Base-by-base conservation (phyloP, 805 yeast species). In the Schwanniomyces vanrijiae region DNA sequence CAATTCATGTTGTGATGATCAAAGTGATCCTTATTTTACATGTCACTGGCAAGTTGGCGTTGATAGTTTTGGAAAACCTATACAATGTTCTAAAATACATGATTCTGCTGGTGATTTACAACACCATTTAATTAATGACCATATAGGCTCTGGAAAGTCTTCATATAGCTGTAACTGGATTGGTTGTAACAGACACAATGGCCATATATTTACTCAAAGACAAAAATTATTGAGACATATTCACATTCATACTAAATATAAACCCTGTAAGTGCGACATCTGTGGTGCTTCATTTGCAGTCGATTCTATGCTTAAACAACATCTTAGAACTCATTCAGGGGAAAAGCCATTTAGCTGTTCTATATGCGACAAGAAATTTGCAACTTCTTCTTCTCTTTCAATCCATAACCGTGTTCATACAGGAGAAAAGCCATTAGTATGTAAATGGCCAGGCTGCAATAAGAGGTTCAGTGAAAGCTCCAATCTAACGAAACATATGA, bases 381-480 rank as follows among this genome's bases (percentile, higher is more conserved):
- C 96, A 9, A 89, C 96, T 1, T 80, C 88, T 24, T 84, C 94
- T 3, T 84, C 94, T 13, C 71, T 91, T 39, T 85, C 90, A 1
- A 89, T 92, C 25, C 98, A 94, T 67, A 66, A 78, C 40, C 74
- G 98, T 50, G 84, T 84, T 2, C 99, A 92, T 65, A 87, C 96
- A 0, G 97, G 97, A 1, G 92, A 86, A 49, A 89, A 86, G 64
- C 97, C 97, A 2, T 70, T 92, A 54, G 71, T 66, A 28, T 92
- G 98, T 65, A 84, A 83, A 52, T 79, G 80, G 66, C 89, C 88
- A 0, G 85, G 88, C 1, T 92, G 99, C 63, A 84, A 82, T 14
- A 90, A 88, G 63, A 66, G 88, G 45, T 92, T 92, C 61, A 85
- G 92, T 49, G 98, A 94, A 64, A 83, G 92, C 41, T 86, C 96